A percentile compares a stretch with the other conserved stretches of the same genome.
These are phyloP conservation scores for Posidonia oceanica DNA, from an alignment of 116 monocot genomes.

Conservation along the genomic window DNA sequence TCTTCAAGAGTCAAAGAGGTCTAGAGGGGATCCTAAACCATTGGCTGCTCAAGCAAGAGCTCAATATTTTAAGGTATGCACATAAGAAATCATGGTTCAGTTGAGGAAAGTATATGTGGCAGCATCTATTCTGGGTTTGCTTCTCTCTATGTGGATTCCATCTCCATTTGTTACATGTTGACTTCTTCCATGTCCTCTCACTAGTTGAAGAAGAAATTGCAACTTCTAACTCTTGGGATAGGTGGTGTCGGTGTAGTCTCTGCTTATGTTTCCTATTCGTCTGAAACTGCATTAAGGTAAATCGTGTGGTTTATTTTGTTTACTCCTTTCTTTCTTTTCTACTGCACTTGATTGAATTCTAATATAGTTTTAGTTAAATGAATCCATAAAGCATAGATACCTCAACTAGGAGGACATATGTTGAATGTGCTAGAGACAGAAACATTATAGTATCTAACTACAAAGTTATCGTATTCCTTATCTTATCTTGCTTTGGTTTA, in stretches of 20 bases:
- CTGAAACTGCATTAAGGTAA: conserved; percentile 78
- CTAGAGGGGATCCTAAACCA: conserved; percentile 57
- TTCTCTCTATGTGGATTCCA: neutral
- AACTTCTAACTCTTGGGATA: conserved; percentile 62
- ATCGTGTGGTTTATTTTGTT: neutral
- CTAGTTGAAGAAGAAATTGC: conserved; percentile 71
- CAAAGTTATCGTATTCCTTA: too few relatives aligned
- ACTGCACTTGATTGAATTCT: neutral
- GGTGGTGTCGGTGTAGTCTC: conserved; percentile 81
- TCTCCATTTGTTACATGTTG: neutral
- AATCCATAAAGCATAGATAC: too few relatives aligned
- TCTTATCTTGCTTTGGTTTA: too few relatives aligned
- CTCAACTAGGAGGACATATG: too few relatives aligned
- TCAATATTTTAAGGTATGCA: conserved; percentile 57
- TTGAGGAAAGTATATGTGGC: neutral
- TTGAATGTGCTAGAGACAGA: too few relatives aligned
- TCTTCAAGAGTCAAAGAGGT: conserved; percentile 48
- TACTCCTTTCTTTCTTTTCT: neutral
- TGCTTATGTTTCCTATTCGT: conserved; percentile 76
- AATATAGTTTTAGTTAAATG: too few relatives aligned
- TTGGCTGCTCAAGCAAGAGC: conserved; percentile 51
- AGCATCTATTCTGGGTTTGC: neutral
- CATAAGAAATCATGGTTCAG: neutral
- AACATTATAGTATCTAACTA: too few relatives aligned
- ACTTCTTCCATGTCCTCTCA: neutral